Percentiles rank a stretch among this genome's conserved stretches.
These are phyloP conservation scores for Chrysanthemum seticuspe DNA, from an alignment of 129 eudicot genomes.

Conservation along the genomic window DNA sequence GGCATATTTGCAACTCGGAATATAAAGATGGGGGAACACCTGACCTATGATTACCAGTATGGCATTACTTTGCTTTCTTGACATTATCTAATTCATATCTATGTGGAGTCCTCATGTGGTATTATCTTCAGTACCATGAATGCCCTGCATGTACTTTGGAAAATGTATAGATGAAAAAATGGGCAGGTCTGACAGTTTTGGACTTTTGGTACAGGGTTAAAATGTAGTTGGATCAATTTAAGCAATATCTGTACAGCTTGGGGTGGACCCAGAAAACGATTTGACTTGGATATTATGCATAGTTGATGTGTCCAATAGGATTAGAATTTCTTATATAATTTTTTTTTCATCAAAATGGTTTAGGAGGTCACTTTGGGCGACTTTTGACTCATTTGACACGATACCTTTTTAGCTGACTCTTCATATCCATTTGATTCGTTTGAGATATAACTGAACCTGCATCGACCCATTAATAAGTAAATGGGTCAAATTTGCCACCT, in stretches of 20 bases:
- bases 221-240: not conserved
- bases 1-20: conserved; percentile 94
- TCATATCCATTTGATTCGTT: not conserved
- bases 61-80: conserved; percentile 25
- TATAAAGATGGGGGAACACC: conserved; percentile 86
- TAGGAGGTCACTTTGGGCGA: not conserved
- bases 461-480: not conserved
- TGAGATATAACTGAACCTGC: not conserved
- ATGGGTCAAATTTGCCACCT: conserved; percentile 1
- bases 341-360: no score
- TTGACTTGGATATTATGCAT: no score
- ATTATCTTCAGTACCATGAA: not conserved
- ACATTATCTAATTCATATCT: conserved; percentile 4
- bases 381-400: not conserved
- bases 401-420: not conserved
- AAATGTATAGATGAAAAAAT: not conserved
- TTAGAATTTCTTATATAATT: no score
- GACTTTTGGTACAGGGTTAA: not conserved
- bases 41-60: conserved; percentile 97
- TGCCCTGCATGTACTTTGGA: not conserved
- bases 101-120: conserved; percentile 13
- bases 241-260: no score
- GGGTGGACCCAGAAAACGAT: no score
- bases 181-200: not conserved
- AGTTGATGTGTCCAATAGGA: no score